These are phyloP conservation scores for Calonectria multiphialidica DNA, from an alignment of 2,329 filamentous ascomycete genomes.

Conservation along the genomic window DNA sequence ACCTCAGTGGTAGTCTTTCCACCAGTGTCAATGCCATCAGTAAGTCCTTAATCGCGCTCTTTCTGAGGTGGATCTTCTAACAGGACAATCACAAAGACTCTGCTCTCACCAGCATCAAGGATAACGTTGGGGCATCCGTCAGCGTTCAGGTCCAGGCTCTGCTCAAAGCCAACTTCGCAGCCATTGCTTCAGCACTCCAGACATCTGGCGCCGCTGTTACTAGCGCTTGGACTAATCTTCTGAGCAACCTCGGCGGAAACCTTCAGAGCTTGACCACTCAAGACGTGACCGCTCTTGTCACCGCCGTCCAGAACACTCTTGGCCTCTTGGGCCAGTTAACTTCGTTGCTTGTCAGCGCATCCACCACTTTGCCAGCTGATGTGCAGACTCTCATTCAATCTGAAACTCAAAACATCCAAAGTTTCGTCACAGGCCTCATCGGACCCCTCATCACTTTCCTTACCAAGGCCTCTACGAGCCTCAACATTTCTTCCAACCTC, in stretches of 20 bases:
- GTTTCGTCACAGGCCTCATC: not conserved
- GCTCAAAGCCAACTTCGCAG: not conserved
- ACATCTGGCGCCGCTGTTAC: not conserved
- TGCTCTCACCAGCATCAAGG: not conserved
- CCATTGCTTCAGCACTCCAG: not conserved
- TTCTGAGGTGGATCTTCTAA: not conserved
- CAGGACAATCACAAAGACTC: not conserved
- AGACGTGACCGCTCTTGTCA: not conserved
- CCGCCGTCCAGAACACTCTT: not conserved
- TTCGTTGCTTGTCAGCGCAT: not conserved
- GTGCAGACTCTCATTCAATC: not conserved
- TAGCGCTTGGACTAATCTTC: not conserved
- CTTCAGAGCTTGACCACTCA: not conserved
- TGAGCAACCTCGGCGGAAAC: not conserved
- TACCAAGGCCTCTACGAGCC: not conserved
- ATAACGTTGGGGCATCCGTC: not conserved
- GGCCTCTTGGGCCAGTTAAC: not conserved
- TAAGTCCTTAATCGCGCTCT: not conserved
- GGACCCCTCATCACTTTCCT: not conserved
- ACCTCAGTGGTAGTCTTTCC: not conserved
- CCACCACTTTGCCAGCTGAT: not conserved
- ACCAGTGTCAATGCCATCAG: not conserved
- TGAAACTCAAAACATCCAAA: not conserved
- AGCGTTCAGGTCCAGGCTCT: not conserved
- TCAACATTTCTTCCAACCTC: not conserved